Percentiles rank a stretch among this genome's conserved stretches.
Evolutionary conservation across 768 basidiomycete species (phyloP).

Genomic region (Boletus coccyginus): DNA sequence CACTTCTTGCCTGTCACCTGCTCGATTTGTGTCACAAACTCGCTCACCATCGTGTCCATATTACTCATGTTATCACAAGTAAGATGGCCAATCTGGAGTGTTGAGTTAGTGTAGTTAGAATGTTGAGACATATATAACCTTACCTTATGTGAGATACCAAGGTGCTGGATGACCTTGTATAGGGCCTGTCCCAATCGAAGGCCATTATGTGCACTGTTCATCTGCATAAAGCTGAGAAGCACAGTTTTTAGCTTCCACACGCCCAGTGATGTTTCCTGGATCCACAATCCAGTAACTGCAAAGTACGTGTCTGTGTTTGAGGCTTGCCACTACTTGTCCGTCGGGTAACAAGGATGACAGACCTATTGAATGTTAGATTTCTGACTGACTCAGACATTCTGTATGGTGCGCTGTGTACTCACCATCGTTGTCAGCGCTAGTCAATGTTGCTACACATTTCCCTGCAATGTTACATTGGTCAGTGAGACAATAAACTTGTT

Average conservation of each 20-base stretch:
- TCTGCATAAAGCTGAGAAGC: constrained; percentile 34
- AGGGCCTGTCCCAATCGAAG: constrained; percentile 36
- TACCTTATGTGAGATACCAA: constrained; percentile 33
- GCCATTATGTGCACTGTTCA: constrained; percentile 41
- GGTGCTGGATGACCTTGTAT: constrained; percentile 30
- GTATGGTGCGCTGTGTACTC: no score
- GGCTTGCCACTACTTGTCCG: not conserved
- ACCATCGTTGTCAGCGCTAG: no score
- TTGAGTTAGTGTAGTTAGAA: constrained; percentile 3
- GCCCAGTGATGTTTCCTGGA: rapidly evolving
- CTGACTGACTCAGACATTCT: no score
- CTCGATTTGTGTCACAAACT: constrained; percentile 20
- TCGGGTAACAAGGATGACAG: no score
- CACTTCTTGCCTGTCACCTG: not conserved
- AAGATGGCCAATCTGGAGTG: not conserved
- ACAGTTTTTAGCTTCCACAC: constrained; percentile 8
- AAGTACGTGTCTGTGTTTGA: constrained; percentile 1
- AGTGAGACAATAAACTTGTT: no score
- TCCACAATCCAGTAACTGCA: not conserved
- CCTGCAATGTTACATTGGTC: no score
- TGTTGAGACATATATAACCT: not conserved
- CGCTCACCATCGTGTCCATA: constrained; percentile 34
- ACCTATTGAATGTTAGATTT: no score
- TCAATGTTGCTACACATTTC: no score
- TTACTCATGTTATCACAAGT: constrained; percentile 24